phyloP scores from a whole-genome alignment of 2,329 filamentous ascomycete species.

The Diaporthe amygdali region DNA sequence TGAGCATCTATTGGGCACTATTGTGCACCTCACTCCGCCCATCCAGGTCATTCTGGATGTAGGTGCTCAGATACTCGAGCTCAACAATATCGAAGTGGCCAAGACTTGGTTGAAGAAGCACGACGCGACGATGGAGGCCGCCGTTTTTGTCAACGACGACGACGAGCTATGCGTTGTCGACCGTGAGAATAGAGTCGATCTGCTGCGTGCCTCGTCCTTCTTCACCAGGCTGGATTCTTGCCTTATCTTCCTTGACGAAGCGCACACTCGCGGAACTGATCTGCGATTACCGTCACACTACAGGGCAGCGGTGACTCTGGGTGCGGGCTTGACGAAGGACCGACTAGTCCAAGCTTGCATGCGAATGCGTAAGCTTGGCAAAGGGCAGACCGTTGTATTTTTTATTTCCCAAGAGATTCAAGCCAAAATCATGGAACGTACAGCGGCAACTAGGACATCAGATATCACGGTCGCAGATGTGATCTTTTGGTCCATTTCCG shows the following conservation, averaged over 20 bases:
- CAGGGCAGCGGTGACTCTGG: constrained; percentile 71
- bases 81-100: constrained; percentile 61
- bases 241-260: constrained; percentile 72
- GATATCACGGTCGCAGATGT: constrained; percentile 45
- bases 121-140: constrained; percentile 42
- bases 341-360: constrained; percentile 73
- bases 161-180: constrained; percentile 62
- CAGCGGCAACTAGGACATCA: not conserved
- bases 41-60: constrained; percentile 69
- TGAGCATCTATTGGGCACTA: constrained; percentile 49
- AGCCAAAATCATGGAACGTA: constrained; percentile 48
- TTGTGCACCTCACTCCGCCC: constrained; percentile 22
- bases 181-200: constrained; percentile 48
- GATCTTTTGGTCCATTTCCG: constrained; percentile 62
- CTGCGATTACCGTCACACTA: constrained; percentile 63
- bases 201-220: constrained; percentile 64
- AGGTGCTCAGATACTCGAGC: constrained; percentile 72
- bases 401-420: constrained; percentile 64
- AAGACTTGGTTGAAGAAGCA: constrained; percentile 53
- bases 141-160: constrained; percentile 62
- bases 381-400: constrained; percentile 70
- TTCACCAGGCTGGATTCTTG: constrained; percentile 60
- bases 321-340: constrained; percentile 70
- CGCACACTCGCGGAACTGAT: constrained; percentile 74
- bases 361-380: constrained; percentile 72